Conservation (phyloP, 192 early-diverging fungal species). For the Coemansia asiatica region DNA sequence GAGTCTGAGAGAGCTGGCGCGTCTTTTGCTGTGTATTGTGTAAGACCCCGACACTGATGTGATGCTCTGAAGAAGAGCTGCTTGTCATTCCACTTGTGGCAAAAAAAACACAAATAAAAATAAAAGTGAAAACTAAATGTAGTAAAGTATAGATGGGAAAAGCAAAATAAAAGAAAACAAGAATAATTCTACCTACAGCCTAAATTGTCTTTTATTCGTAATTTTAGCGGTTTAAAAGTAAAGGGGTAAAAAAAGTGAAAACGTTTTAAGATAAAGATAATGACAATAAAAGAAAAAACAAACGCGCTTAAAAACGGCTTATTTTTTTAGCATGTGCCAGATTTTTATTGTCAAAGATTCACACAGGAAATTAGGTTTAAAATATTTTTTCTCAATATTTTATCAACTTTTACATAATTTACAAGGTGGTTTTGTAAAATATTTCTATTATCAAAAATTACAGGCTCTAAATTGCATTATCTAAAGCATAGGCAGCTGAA, state of each 20-base stretch:
- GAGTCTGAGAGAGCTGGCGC: slow-evolving; percentile 11
- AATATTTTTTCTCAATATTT: too few relatives aligned
- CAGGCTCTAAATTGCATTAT: too few relatives aligned
- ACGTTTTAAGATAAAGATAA: background rate
- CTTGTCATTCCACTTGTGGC: slow-evolving; percentile 23
- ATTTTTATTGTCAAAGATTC: too few relatives aligned
- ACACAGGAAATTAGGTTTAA: too few relatives aligned
- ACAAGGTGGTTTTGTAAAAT: too few relatives aligned
- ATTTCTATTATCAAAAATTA: too few relatives aligned
- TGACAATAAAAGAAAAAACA: background rate
- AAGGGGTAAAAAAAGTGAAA: background rate
- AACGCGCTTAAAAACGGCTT: background rate
- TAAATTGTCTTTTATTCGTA: slow-evolving; percentile 1
- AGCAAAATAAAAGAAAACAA: slow-evolving; percentile 4
- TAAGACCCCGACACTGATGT: slow-evolving; percentile 8
- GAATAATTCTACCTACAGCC: background rate
- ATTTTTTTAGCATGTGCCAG: background rate
- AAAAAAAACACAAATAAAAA: background rate
- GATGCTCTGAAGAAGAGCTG: slow-evolving; percentile 20
- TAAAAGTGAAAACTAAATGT: background rate
- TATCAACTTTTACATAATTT: too few relatives aligned
- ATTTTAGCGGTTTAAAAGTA: background rate
- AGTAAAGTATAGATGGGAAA: background rate
- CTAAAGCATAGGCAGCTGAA: too few relatives aligned
- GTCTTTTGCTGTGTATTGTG: slow-evolving; percentile 6